These are phyloP conservation scores for Taiozyma onychis DNA, from an alignment of 1,139 yeast species.

Conservation along the genomic window DNA sequence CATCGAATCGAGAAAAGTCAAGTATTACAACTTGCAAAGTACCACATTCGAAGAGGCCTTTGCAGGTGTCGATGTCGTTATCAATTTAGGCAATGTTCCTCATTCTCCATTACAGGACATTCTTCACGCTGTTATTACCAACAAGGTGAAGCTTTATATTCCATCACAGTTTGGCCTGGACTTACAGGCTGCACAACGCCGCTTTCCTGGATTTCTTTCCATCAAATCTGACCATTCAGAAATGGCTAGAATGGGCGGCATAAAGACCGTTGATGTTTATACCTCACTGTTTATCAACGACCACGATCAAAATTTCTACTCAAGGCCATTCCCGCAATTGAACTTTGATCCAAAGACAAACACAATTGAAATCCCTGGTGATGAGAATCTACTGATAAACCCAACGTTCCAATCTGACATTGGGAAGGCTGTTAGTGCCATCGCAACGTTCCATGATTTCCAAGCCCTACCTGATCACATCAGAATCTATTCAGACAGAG, in stretches of 20 bases:
- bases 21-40: slow-evolving; percentile 35
- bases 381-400: slow-evolving; percentile 31
- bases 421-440: slow-evolving; percentile 41
- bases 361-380: slow-evolving; percentile 38
- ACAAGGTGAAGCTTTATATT: slow-evolving; percentile 47
- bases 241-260: slow-evolving; percentile 38
- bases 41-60: slow-evolving; percentile 33
- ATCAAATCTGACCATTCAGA: slow-evolving; percentile 37
- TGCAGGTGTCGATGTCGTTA: slow-evolving; percentile 44
- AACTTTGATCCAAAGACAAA: slow-evolving; percentile 30
- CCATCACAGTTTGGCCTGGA: slow-evolving; percentile 62
- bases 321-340: slow-evolving; percentile 28
- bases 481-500: slow-evolving; percentile 37
- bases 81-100: slow-evolving; percentile 35
- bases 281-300: slow-evolving; percentile 35
- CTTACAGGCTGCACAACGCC: slow-evolving; percentile 24
- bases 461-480: slow-evolving; percentile 40
- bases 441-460: slow-evolving; percentile 32
- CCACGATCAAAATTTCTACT: slow-evolving; percentile 10
- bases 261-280: slow-evolving; percentile 45
- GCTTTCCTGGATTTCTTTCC: slow-evolving; percentile 33
- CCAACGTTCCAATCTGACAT: slow-evolving; percentile 39
- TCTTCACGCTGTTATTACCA: slow-evolving; percentile 33
- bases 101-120: slow-evolving; percentile 27
- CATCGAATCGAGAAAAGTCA: slow-evolving; percentile 33